These are phyloP conservation scores for Avena sativa DNA, from an alignment of 176 grass and related monocot species.

Conservation along the genomic window DNA sequence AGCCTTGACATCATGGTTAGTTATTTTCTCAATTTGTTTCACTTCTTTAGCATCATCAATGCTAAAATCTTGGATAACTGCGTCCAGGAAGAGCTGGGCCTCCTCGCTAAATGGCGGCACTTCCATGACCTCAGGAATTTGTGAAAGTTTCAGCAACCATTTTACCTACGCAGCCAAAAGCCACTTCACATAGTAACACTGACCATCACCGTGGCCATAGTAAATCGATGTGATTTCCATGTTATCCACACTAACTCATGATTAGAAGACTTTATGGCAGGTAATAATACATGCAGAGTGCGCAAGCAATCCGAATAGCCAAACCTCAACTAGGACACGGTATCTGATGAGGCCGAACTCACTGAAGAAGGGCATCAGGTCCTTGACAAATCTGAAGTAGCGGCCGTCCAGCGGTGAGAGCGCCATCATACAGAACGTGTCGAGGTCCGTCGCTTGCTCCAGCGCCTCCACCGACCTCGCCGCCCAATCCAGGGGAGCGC, in stretches of 20 bases:
- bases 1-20: conserved; percentile 95
- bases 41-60: conserved; percentile 76
- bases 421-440: conserved; percentile 64
- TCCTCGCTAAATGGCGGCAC: conserved; percentile 83
- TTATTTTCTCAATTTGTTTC: conserved; percentile 89
- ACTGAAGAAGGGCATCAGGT: conserved; percentile 82
- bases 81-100: conserved; percentile 67
- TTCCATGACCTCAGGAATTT: conserved; percentile 78
- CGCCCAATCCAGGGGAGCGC: conserved; percentile 35
- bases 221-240: neutral
- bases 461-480: conserved; percentile 46
- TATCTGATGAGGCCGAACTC: conserved; percentile 95
- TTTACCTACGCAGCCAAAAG: conserved; percentile 64
- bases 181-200: neutral
- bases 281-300: neutral
- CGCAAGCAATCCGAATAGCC: neutral
- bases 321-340: conserved; percentile 85
- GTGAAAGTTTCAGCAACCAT: conserved; percentile 90
- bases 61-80: conserved; percentile 67
- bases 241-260: neutral
- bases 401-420: conserved; percentile 93
- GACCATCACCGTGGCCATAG: neutral
- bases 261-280: neutral
- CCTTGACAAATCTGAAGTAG: conserved; percentile 55
- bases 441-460: conserved; percentile 26